Evolutionary conservation across 169 alveolate genomes (phyloP), one percentile per base, ranked within the genome.

Genomic region (Plasmodium fragile): DNA sequence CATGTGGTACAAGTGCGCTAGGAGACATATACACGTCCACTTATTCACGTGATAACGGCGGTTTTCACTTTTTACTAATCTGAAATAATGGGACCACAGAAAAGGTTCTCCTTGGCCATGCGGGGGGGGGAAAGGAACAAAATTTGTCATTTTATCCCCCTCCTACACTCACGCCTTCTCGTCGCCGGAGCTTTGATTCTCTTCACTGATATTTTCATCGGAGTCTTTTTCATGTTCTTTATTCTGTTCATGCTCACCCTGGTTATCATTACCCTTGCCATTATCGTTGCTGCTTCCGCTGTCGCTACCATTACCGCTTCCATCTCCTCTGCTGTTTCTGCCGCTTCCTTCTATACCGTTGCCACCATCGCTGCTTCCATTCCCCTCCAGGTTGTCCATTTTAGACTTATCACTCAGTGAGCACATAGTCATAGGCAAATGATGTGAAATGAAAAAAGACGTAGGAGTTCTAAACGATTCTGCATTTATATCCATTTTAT

Each of bases 381-480:
- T 73, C 30, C 78, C 89, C 16, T 78, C 25, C 45, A 39, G 22
- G 45, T 59, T 82, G 41, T 87, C 82, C 49, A n/a, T 34, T 36
- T 87, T 78, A 22, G 93, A 87, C 30, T 78, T 34, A 7, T 65
- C 81, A 87, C 89, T 78, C 3, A 55, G 22, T 16, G 87, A 49
- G n/a, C 81, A 53, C 22, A 78, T 41, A 25, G 93, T 87, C 93
- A 87, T 77, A 8, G 93, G 93, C 59, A 87, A 49, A 49, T 87
- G 93, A 59, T 87, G 89, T 4, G 93, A 87, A 79, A 78, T 81
- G 81, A 87, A 87, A 77, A 87, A 87, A 8, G 93, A 87, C 36
- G 83, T 87, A 6, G 93, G 93, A 36, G 93, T 87, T 87, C 43
- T 87, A 77, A 87, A 87, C 32, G 93, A 77, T 13, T 87, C 93